Conservation (phyloP, 108 stramenopile genomes). For the Nitzschia palea region DNA sequence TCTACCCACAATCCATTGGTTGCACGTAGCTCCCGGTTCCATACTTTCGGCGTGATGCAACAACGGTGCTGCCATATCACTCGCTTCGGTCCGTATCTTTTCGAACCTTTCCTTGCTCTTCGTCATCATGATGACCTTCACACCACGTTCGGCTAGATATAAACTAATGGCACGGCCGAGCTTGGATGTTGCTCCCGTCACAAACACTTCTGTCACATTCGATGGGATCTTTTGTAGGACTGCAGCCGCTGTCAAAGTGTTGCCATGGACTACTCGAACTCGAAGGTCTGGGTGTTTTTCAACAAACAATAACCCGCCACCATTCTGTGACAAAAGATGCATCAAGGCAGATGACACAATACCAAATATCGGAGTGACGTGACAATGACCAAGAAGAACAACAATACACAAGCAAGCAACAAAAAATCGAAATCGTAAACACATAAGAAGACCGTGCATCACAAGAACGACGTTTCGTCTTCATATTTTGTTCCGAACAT, state of each 20-base stretch:
- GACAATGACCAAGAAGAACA: too few species aligned
- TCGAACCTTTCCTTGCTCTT: constrained; percentile 22
- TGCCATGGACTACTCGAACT: constrained; percentile 24
- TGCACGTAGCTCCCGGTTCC: constrained; percentile 15
- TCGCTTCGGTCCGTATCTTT: constrained; percentile 10
- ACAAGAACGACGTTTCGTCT: background rate
- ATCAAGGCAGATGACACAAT: too few species aligned
- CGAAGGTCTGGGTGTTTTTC: constrained; percentile 16
- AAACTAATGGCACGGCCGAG: constrained; percentile 22
- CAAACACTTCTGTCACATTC: constrained; percentile 30
- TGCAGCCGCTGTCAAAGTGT: constrained; percentile 28
- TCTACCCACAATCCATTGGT: constrained; percentile 25
- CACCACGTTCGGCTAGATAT: constrained; percentile 25
- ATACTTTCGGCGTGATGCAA: constrained; percentile 2
- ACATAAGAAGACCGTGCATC: background rate
- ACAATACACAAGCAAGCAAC: too few species aligned
- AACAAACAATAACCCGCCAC: constrained; percentile 22
- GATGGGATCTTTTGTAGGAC: constrained; percentile 20
- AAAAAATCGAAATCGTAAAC: background rate
- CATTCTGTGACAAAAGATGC: constrained; percentile 21
- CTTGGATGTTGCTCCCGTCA: constrained; percentile 27
- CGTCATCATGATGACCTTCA: constrained; percentile 25
- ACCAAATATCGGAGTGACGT: too few species aligned
- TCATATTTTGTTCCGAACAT: too few species aligned
- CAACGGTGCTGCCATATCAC: background rate